Base-by-base conservation (phyloP, 495 filamentous ascomycete species). In the Chlorociboria aeruginascens region DNA sequence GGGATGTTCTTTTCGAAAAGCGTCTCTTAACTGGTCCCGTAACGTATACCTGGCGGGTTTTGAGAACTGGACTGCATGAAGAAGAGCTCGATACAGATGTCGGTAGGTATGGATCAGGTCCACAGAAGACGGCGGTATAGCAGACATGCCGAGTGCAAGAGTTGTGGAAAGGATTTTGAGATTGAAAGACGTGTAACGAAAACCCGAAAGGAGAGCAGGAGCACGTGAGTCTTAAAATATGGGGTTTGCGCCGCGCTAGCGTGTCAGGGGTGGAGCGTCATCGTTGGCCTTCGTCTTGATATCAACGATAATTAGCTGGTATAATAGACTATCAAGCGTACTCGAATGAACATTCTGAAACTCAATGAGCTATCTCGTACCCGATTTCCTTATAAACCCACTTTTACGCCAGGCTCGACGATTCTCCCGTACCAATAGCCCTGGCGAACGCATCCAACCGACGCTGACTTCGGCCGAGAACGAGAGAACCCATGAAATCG, bases 1-100 rank as follows among this genome's bases (percentile, higher is more conserved):
- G 3, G 59, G 50, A 6, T 62, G 51, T 35, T 67, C 64, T 29
- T 71, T 72, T 34, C 87, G 85, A 63, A 95, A 98, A 8, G 80
- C 77, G 0, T 55, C 62, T 39, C 86, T 81, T 32, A 98, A 57
- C 49, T 72, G 74, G 40, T 79, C 68, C 32, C 74, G 73, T 20
- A 86, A 59, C 1, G 76, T 71, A 66, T 76, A 80, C 45, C 86
- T 83, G 20, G 80, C 70, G 1, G 93, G 92, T 39, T 76, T 75
- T 0, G 89, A 78, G 67, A 84, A 92, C 48, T 86, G 82, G 30
- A 95, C 73, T 1, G 85, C 89, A 36, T 78, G 82, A 11, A 97
- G 73, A 11, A 76, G 73, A 11, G 76, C 74, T 37, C 83, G 80
- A 54, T 83, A 84, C 34, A 98, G 71, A 32, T 77, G 69, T 46